Evolutionary conservation across 1,284 basidiomycete genomes (phyloP).

Genomic region (Microbotryomycetes sp.): DNA sequence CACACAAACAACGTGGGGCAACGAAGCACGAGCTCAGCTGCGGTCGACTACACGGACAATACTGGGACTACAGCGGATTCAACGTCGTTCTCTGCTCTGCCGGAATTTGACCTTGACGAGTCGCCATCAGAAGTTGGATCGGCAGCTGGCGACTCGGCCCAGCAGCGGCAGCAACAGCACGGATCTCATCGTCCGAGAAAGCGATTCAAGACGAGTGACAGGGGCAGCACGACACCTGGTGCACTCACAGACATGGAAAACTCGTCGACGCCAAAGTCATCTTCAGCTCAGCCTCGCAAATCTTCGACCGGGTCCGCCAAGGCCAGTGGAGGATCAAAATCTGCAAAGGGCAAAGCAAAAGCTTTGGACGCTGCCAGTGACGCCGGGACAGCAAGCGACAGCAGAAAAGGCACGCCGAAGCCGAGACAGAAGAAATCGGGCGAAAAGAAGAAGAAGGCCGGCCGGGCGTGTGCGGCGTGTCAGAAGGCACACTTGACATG

Average conservation of each 20-base stretch:
- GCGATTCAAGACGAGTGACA: not conserved
- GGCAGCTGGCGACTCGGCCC: not conserved
- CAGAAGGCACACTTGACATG: conserved; percentile 93
- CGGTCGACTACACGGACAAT: not conserved
- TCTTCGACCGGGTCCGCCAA: no score
- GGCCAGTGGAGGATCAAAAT: no score
- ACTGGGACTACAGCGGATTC: not conserved
- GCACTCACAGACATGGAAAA: not conserved
- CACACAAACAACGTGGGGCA: not conserved
- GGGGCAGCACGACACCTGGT: not conserved
- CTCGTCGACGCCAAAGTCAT: conserved; percentile 4
- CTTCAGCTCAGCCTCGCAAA: not conserved
- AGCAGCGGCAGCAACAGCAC: not conserved
- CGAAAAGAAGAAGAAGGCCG: conserved; percentile 79
- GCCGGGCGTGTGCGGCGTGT: conserved; percentile 86
- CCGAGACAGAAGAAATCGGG: conserved; percentile 22
- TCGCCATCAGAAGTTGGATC: not conserved
- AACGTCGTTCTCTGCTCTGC: not conserved
- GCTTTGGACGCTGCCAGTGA: not conserved
- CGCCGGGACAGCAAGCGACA: not conserved
- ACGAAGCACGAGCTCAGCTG: not conserved
- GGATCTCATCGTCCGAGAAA: not conserved
- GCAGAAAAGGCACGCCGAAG: not conserved
- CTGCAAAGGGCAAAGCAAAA: not conserved
- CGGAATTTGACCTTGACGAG: not conserved